phyloP scores from a whole-genome alignment of 2,329 filamentous ascomycete species.

The Phaeoacremonium minimum region DNA sequence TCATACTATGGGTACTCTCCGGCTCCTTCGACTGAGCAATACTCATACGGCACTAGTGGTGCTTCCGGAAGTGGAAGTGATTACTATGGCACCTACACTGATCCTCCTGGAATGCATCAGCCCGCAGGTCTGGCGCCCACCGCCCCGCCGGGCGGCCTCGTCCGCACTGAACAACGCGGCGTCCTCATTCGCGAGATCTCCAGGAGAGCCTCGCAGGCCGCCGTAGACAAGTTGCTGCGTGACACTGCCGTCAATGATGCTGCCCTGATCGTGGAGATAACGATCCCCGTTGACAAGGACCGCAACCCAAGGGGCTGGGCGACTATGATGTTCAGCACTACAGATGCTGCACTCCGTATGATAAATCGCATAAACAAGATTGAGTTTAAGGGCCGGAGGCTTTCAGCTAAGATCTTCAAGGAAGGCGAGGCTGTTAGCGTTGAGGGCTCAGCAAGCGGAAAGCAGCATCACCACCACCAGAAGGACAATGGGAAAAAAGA shows the following conservation, averaged over 20 bases:
- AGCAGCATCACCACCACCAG: constrained; percentile 3
- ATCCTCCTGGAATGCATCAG: not conserved
- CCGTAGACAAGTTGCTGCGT: constrained; percentile 9
- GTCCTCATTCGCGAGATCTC: constrained; percentile 10
- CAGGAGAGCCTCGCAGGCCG: constrained; percentile 5
- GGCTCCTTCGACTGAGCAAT: too few relatives aligned
- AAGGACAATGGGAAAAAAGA: constrained; percentile 6
- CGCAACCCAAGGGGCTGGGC: constrained; percentile 7
- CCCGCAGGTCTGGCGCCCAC: not conserved
- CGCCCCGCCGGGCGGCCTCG: constrained; percentile 1
- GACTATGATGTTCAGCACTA: constrained; percentile 6
- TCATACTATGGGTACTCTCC: not conserved
- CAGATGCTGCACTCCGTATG: constrained; percentile 7
- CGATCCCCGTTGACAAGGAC: constrained; percentile 7
- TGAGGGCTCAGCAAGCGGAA: constrained; percentile 1
- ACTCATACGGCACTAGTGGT: too few relatives aligned
- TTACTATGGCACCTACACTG: not conserved
- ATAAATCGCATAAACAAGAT: constrained; percentile 4
- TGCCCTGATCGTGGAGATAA: constrained; percentile 4
- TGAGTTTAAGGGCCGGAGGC: constrained; percentile 8
- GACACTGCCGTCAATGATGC: constrained; percentile 7
- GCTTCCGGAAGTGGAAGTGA: too few relatives aligned
- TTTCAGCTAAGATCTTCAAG: constrained; percentile 9
- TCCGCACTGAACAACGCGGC: constrained; percentile 11
- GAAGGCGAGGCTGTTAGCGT: constrained; percentile 7